Conservation (phyloP, 2,329 filamentous ascomycete genomes). For the Claviceps humidiphila region DNA sequence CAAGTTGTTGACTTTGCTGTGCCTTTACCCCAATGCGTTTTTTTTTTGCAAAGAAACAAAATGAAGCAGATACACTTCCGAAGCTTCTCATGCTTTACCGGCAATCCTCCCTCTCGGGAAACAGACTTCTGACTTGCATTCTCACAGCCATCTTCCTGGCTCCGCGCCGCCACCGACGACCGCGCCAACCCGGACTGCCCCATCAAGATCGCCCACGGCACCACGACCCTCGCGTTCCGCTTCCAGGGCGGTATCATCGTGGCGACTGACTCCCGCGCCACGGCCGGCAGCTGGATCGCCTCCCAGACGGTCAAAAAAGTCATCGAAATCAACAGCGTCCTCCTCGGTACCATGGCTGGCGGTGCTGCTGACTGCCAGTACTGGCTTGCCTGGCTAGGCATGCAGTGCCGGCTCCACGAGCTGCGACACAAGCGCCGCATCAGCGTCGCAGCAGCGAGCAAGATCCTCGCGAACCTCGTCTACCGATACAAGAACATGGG, state of each 20-base stretch:
- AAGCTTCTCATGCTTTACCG: no score
- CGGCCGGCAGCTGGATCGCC: slow-evolving; percentile 97
- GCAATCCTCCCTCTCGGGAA: no score
- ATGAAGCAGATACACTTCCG: no score
- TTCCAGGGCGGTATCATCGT: slow-evolving; percentile 98
- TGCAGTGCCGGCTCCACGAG: slow-evolving; percentile 98
- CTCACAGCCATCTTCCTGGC: slow-evolving; percentile 72
- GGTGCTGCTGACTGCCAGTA: slow-evolving; percentile 99
- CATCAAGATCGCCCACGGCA: slow-evolving; percentile 99
- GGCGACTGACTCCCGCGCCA: slow-evolving; percentile 92
- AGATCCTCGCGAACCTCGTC: slow-evolving; percentile 96
- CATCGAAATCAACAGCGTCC: slow-evolving; percentile 90
- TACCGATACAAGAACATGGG: slow-evolving; percentile 99
- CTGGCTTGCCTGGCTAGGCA: slow-evolving; percentile 96
- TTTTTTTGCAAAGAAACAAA: no score
- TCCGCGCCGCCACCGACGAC: slow-evolving; percentile 94
- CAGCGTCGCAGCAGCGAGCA: slow-evolving; percentile 89
- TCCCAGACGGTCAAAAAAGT: slow-evolving; percentile 99
- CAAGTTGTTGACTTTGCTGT: no score
- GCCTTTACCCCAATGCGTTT: no score
- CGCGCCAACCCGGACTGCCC: slow-evolving; percentile 91
- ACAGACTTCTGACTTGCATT: background rate
- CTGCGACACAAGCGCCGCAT: slow-evolving; percentile 98
- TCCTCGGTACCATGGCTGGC: slow-evolving; percentile 96
- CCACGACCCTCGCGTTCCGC: slow-evolving; percentile 92